Evolutionary conservation across 768 basidiomycete genomes (phyloP), one percentile per base, ranked within the genome.

Genomic region (Kwoniella botswanensis): DNA sequence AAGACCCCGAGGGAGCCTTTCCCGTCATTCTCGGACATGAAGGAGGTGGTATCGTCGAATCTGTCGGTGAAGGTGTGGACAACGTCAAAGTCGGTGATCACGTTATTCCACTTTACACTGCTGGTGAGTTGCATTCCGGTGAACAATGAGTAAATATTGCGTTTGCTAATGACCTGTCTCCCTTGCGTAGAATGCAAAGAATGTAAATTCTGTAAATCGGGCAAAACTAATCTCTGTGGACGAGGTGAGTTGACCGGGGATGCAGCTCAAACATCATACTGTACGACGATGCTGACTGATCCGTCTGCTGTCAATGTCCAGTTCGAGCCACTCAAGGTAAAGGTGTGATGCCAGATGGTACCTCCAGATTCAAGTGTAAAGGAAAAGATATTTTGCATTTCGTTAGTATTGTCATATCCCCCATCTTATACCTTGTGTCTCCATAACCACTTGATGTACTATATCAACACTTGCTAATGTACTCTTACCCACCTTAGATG

Each of bases 201-300:
- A 85, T 99, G 97, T 87, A 98, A 98, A 84, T 98, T 98, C 87
- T 99, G 97, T 88, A 96, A 91, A 76, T 84, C 82, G 21, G 85
- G 85, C 65, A 98, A 98, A 88, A 99, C 97, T 68, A 99, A 99
- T 84, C 89, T 99, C n/a, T 99, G 96, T 81, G 91, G 94, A 72
- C 90, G 90, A 88, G 93, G 93, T 93, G 66, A 59, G 82, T 53
- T 42, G 35, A 22, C 22, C 26, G 26, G 26, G 26, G 26, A 35
- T 35, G 5, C 6, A 35, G 35, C 6, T 35, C 35, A 35, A 1
- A 35, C 35, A 35, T 35, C 35, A 1, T 35, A 1, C 35, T 35
- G 1, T 35, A 0, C 7, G 1, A 26, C 26, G 35, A 35, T 7
- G 35, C 35, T 35, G 0, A 35, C 0, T 35, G 35, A 0, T 35